Evolutionary conservation across 495 filamentous ascomycete genomes (phyloP), one percentile per base, ranked within the genome.

Genomic region (Penicillium tannophilum): DNA sequence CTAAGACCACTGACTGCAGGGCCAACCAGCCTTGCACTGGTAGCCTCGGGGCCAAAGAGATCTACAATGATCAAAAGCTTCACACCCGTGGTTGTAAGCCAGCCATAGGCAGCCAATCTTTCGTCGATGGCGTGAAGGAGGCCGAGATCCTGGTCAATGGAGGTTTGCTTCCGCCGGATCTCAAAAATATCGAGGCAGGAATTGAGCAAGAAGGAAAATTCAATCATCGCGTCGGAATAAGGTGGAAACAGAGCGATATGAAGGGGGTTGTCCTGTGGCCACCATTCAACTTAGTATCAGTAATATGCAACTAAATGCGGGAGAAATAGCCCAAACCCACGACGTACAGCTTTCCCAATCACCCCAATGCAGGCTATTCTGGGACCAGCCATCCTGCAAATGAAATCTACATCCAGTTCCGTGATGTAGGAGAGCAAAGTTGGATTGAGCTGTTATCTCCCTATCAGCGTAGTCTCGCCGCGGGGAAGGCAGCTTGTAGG

Each of bases 21-120:
- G 20, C 64, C 64, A 65, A 77, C 62, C 43, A 59, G 55, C 43
- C 58, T 72, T 30, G 71, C 61, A 47, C 64, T 30, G 56, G 65
- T 39, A 52, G 49, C 56, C 48, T 55, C 68, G 46, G 82, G 74
- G 1, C 92, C 92, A 50, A 88, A 82, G 78, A 95, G 86, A 70
- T 98, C 94, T 14, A 98, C 88, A 1, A 97, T 85, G 41, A 91
- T 85, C 30, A 97, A 85, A 62, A 98, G 84, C 71, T 90, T 92
- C 30, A 93, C 85, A 6, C 93, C 93, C 6, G 95, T 98, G 71
- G 96, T 97, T n/a, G 94, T 98, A 67, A 97, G 80, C 86, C 90
- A 98, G 59, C 94, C 94, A 78, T 97, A 98, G 55, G 88, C 85
- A 17, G 92, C 91, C 20, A 98, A 78, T 11, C 91, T 84, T 72